These are phyloP conservation scores for Buxus sempervirens DNA, from an alignment of 164 flowering plant species.

Conservation along the genomic window DNA sequence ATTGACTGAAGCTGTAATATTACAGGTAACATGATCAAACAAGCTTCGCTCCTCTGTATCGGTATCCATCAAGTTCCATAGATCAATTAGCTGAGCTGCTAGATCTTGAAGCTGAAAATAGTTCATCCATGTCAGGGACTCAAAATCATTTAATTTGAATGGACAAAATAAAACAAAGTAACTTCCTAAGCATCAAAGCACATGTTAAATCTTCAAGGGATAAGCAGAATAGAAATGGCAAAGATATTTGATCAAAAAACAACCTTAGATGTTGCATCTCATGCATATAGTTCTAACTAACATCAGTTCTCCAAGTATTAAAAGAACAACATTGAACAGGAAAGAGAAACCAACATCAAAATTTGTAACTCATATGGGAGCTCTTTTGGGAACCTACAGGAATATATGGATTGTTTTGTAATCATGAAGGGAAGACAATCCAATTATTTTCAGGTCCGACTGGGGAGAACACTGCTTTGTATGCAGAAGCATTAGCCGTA, in stretches of 20 bases:
- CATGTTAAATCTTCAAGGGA: too few relatives aligned
- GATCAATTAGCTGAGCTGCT: slow-evolving; percentile 75
- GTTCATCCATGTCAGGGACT: not conserved
- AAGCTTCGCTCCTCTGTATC: slow-evolving; percentile 67
- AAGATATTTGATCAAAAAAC: not conserved
- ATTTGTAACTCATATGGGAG: not conserved
- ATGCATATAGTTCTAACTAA: not conserved
- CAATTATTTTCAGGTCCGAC: too few relatives aligned
- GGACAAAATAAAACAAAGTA: not conserved
- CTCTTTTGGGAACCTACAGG: too few relatives aligned
- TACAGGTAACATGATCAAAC: slow-evolving; percentile 90
- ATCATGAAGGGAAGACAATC: too few relatives aligned
- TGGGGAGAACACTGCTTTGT: too few relatives aligned
- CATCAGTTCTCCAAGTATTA: too few relatives aligned
- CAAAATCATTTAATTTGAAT: not conserved
- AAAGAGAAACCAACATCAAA: not conserved
- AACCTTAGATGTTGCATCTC: not conserved
- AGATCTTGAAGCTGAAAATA: slow-evolving; percentile 85
- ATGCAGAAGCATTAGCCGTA: too few relatives aligned
- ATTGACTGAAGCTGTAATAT: slow-evolving; percentile 83
- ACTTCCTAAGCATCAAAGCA: not conserved
- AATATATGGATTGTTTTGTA: too few relatives aligned
- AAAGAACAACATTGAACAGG: not conserved
- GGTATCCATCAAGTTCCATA: slow-evolving; percentile 99
- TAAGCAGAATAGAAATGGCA: not conserved